Evolutionary conservation across 805 yeast species (phyloP), one percentile per base, ranked within the genome.

Genomic region (Myxozyma neotropica): DNA sequence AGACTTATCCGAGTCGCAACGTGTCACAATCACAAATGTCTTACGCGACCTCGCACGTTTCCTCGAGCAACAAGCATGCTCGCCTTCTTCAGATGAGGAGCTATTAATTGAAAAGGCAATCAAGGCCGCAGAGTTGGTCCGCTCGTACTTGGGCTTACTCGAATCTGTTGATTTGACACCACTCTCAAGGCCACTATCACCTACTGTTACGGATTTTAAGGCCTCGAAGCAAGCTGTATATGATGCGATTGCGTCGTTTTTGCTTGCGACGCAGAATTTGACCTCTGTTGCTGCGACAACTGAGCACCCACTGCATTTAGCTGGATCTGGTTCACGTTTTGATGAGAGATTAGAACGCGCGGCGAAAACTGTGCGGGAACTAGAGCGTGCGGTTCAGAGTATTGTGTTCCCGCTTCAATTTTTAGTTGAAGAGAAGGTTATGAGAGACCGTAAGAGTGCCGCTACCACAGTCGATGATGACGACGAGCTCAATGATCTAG

Each of bases 171-270:
- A 71, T 48, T 57, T 72, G 26, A 60, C 69, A 58, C 56, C 66
- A 3, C 53, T 62, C 4, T 12, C 43, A 21, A 52, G 38, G 13
- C 66, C 66, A 12, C 23, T 24, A 21, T 63, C 66, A 15, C 62
- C 65, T 15, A 53, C 65, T 2, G 48, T 61, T 2, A 33, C 40
- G 44, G 95, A 88, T 52, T 90, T 88, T 69, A 82, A 85, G 68
- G 87, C 86, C 62, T 75, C 81, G 48, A 91, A 90, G 67, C 96
- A 90, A 70, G 79, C 81, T 7, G 71, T 88, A 26, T 92, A 89
- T 71, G 66, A 63, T 21, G 45, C 57, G 5, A 83, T 86, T 33
- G 75, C 84, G 2, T 79, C 80, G 29, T 77, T 87, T 4, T 77
- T 89, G 10, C 80, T 88, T 80, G 83, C 85, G 48, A 79, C 88